phyloP scores from a whole-genome alignment of 495 filamentous ascomycete species.

The Parathielavia hyrcaniae region DNA sequence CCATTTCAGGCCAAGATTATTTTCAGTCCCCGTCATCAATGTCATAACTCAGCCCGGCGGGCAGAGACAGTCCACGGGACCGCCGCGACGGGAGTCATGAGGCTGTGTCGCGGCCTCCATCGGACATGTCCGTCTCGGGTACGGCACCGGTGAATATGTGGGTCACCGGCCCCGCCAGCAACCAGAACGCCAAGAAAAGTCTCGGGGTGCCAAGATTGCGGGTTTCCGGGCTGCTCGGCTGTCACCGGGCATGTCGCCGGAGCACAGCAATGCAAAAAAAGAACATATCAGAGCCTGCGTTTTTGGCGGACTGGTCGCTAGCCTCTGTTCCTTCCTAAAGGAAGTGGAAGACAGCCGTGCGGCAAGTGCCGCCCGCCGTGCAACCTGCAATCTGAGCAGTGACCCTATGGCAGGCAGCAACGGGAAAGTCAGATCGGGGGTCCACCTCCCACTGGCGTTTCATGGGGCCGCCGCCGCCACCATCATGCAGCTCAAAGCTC shows the following conservation, averaged over 20 bases:
- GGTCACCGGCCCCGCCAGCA: background rate
- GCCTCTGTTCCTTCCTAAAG: no score
- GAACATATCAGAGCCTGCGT: no score
- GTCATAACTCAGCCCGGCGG: background rate
- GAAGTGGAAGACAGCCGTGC: background rate
- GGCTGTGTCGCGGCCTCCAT: background rate
- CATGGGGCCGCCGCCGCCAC: slow-evolving; percentile 3
- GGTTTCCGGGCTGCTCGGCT: background rate
- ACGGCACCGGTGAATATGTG: slow-evolving; percentile 8
- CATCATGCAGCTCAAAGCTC: slow-evolving; percentile 9
- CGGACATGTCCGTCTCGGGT: background rate
- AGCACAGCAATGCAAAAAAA: no score
- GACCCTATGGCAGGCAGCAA: slow-evolving; percentile 10
- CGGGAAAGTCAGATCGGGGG: background rate
- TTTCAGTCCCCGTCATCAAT: background rate
- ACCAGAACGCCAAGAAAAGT: slow-evolving; percentile 4
- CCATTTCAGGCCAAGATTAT: background rate
- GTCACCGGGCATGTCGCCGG: background rate
- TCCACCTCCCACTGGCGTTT: slow-evolving; percentile 6
- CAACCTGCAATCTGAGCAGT: background rate
- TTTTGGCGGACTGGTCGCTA: no score
- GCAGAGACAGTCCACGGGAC: background rate
- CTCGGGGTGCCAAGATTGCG: background rate
- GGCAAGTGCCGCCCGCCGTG: slow-evolving; percentile 6
- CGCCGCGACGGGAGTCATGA: background rate